Conservation (phyloP, 129 eudicot species). For the Lactuca sativa region DNA sequence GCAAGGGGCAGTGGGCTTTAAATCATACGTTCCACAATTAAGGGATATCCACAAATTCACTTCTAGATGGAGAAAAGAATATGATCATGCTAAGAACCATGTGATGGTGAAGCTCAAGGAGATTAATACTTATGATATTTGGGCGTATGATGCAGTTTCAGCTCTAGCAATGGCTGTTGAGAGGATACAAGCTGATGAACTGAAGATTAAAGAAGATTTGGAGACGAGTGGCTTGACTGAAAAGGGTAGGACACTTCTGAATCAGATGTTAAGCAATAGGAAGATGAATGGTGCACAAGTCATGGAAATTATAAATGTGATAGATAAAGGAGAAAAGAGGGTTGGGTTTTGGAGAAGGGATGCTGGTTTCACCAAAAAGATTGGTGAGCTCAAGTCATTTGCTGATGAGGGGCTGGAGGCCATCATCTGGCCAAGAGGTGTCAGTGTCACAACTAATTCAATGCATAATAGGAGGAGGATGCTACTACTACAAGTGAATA, state of each 20-base stretch:
- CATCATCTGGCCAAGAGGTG: slow-evolving; percentile 44
- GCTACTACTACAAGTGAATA: slow-evolving; percentile 11
- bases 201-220: slow-evolving; percentile 4
- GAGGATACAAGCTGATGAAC: not conserved
- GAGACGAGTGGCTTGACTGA: slow-evolving; percentile 9
- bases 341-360: slow-evolving; percentile 52
- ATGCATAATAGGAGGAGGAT: slow-evolving; percentile 8
- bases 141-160: slow-evolving; percentile 56
- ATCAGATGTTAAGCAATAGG: slow-evolving; percentile 29
- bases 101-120: slow-evolving; percentile 10
- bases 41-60: slow-evolving; percentile 22
- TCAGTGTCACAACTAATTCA: slow-evolving; percentile 21
- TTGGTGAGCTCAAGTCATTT: slow-evolving; percentile 8
- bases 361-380: slow-evolving; percentile 26
- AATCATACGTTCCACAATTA: slow-evolving; percentile 42
- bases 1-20: slow-evolving; percentile 53
- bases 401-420: slow-evolving; percentile 5
- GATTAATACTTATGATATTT: slow-evolving; percentile 26
- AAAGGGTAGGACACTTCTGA: slow-evolving; percentile 25
- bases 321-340: slow-evolving; percentile 27
- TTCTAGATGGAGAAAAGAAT: slow-evolving; percentile 29
- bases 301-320: slow-evolving; percentile 38
- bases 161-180: slow-evolving; percentile 54
- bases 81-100: not conserved
- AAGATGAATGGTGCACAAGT: not conserved